Conservation (phyloP, 2,329 filamentous ascomycete genomes). For the Chalaropsis thielavioides region DNA sequence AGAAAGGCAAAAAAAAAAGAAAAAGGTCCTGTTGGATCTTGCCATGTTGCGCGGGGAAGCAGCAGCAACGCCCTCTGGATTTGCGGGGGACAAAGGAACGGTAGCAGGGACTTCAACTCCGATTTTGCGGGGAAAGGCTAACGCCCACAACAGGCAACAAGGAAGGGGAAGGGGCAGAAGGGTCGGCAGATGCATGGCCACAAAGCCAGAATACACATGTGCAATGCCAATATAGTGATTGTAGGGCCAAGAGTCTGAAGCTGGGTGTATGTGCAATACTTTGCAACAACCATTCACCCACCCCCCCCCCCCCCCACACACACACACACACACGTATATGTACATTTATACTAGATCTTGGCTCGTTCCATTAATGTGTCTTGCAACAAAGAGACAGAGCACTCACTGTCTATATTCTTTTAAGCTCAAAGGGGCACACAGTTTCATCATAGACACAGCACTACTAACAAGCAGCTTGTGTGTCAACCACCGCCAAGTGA, state of each 20-base stretch:
- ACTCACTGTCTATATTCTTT: neutral
- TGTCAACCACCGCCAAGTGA: neutral
- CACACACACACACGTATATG: neutral
- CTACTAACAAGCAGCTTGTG: neutral
- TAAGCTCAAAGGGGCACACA: neutral
- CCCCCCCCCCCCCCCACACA: neutral
- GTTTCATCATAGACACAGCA: neutral
- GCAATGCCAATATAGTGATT: no score
- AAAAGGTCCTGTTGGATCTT: neutral
- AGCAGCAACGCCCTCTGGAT: neutral
- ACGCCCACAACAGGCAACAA: neutral
- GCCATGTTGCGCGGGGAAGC: neutral
- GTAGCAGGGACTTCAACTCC: neutral
- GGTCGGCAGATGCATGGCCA: no score
- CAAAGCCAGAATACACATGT: neutral
- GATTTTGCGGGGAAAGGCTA: neutral
- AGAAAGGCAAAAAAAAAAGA: no score
- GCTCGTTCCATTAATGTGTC: neutral
- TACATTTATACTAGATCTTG: neutral
- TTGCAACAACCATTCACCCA: no score
- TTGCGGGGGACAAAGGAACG: neutral
- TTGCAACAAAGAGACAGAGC: neutral
- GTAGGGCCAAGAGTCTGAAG: no score
- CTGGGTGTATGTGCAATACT: no score
- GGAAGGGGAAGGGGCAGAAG: neutral